Evolutionary conservation across 345 rosid genomes (phyloP), one percentile per base, ranked within the genome.

Genomic region (Hypericum perforatum): DNA sequence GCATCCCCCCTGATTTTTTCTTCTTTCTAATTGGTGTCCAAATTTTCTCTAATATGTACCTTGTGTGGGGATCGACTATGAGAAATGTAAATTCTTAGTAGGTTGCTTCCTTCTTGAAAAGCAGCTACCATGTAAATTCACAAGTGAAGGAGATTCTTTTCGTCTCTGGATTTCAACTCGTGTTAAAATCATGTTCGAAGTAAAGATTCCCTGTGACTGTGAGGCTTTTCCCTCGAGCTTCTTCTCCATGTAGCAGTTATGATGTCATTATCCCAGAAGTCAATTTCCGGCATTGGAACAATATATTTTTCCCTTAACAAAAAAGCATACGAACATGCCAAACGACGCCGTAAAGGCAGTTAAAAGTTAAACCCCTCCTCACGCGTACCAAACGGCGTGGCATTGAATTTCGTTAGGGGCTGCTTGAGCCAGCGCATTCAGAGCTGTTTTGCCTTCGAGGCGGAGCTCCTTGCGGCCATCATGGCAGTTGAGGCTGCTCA

Each of bases 41-140:
- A 43, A 37, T 39, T 61, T 64, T 67, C 53, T 22, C 62, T 47
- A 58, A 52, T 60, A 62, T 66, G 61, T 62, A 41, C 50, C 42
- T 61, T 65, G 66, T 58, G 68, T 63, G 62, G 67, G 41, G 73
- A 55, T 54, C 72, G 74, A 63, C 61, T 72, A 56, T 63, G 73
- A 59, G 72, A 74, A 82, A 62, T 82, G 88, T 82, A 82, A 67
- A 82, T 82, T 72, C 76, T 38, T 61, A 63, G 67, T 74, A 71
- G 80, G 74, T 58, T 70, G 75, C 42, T 60, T 65, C 49, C 13
- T 12, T 11, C 12, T 32, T 11, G 46, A 56, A 29, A 45, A 53
- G 53, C 54, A 60, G 57, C 53, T 52, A 59, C 71, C 66, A 40
- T 61, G 71, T 67, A 67, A 57, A 67, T 67, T 67, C 63, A 52